Evolutionary conservation across 352 stramenopile genomes (phyloP).

Genomic region (Blastocystis sp.): DNA sequence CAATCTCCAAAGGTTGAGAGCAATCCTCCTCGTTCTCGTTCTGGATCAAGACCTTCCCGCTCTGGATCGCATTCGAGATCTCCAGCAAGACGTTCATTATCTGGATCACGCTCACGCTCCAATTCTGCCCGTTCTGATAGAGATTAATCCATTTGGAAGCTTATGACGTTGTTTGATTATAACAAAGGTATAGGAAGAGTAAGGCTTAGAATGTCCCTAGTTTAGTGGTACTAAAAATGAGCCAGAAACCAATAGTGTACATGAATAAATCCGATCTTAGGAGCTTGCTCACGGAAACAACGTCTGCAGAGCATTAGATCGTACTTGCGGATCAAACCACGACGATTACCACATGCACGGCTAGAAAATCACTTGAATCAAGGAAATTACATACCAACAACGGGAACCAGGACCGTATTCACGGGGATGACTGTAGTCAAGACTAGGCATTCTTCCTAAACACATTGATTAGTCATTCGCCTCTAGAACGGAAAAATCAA

Average conservation of each 20-base stretch:
- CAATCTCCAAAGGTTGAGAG: background rate
- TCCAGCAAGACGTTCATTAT: too few relatives aligned
- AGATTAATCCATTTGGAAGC: too few relatives aligned
- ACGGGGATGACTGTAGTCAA: conserved; percentile 71
- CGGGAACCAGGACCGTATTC: conserved; percentile 70
- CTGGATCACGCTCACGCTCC: too few relatives aligned
- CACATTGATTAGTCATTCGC: background rate
- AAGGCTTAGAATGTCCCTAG: background rate
- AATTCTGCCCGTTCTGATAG: too few relatives aligned
- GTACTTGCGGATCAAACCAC: conserved; percentile 92
- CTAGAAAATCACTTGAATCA: conserved; percentile 63
- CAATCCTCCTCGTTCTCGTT: background rate
- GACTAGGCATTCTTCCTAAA: conserved; percentile 63
- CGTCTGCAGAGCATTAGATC: conserved; percentile 90
- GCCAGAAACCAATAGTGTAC: background rate
- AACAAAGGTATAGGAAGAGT: too few relatives aligned
- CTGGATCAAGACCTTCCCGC: too few relatives aligned
- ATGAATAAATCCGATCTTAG: conserved; percentile 85
- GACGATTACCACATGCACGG: conserved; percentile 83
- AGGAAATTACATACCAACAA: conserved; percentile 52
- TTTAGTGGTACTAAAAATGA: conserved; percentile 52
- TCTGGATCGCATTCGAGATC: too few relatives aligned
- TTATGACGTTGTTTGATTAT: too few relatives aligned
- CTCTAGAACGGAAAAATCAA: background rate
- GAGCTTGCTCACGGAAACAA: conserved; percentile 89